phyloP scores from a whole-genome alignment of 139 green algal species.

The Chlamydomonas asymmetrica region DNA sequence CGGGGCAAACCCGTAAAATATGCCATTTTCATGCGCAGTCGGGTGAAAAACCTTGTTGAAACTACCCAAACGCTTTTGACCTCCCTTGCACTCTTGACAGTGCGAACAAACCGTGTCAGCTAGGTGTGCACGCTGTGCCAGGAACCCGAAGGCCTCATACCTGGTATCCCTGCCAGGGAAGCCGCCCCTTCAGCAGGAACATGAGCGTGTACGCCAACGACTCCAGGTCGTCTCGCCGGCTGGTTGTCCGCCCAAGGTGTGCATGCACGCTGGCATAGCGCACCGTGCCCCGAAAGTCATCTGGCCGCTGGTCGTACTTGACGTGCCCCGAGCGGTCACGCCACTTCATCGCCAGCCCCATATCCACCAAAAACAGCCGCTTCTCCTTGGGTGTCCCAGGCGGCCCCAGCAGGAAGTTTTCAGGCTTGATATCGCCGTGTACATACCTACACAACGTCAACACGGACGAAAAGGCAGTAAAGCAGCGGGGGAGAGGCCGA shows the following conservation, averaged over 20 bases:
- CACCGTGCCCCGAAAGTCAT: conserved; percentile 98
- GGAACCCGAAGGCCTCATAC: conserved; percentile 31
- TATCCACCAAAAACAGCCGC: conserved; percentile 96
- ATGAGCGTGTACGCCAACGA: conserved; percentile 98
- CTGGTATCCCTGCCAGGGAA: conserved; percentile 95
- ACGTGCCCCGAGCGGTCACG: conserved; percentile 73
- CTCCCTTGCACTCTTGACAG: no score
- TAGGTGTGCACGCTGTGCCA: no score
- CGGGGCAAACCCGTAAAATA: no score
- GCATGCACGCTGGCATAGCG: conserved; percentile 98
- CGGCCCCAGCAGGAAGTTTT: conserved; percentile 98
- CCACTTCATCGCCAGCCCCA: conserved; percentile 83
- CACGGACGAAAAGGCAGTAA: neutral
- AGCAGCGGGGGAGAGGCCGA: no score
- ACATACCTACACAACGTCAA: conserved; percentile 80
- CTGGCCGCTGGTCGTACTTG: conserved; percentile 98
- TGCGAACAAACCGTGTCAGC: no score
- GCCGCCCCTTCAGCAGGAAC: conserved; percentile 91
- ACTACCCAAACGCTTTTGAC: no score
- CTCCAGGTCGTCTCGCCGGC: conserved; percentile 95
- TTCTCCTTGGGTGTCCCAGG: conserved; percentile 84
- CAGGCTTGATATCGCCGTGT: conserved; percentile 97
- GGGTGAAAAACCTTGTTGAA: no score
- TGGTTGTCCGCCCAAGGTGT: conserved; percentile 94
- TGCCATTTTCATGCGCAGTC: no score